Percentiles rank a stretch among this genome's conserved stretches.
phyloP scores from a whole-genome alignment of 306 rosid species.

The Purshia tridentata region DNA sequence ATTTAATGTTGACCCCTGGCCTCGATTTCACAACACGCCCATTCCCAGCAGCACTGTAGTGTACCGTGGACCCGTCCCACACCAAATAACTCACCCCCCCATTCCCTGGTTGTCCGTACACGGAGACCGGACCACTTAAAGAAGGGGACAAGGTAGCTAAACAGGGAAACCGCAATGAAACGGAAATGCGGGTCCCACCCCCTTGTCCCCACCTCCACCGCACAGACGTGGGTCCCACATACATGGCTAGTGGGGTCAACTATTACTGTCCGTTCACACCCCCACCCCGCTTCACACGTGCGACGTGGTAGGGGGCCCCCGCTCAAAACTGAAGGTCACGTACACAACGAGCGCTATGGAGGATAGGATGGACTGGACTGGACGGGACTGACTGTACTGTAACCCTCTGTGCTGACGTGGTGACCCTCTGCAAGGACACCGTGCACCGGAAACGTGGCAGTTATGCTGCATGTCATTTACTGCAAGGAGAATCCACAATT shows the following conservation, averaged over 20 bases:
- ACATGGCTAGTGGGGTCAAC: constrained; percentile 36
- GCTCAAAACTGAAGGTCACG: background rate
- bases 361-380: too few relatives aligned
- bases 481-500: background rate
- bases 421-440: constrained; percentile 5
- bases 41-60: too few relatives aligned
- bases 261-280: constrained; percentile 18
- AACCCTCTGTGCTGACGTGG: constrained; percentile 30
- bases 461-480: constrained; percentile 10
- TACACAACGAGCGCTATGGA: constrained; percentile 9
- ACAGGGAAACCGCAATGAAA: constrained; percentile 30
- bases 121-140: constrained; percentile 29
- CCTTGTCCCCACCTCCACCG: background rate
- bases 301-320: background rate
- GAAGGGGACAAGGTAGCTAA: constrained; percentile 32
- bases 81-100: constrained; percentile 6
- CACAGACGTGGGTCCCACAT: background rate
- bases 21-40: too few relatives aligned
- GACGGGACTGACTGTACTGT: background rate
- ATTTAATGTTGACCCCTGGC: constrained; percentile 8
- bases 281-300: constrained; percentile 44
- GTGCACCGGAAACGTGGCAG: constrained; percentile 11
- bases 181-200: constrained; percentile 37
- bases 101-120: constrained; percentile 40
- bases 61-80: background rate